Base-by-base conservation (phyloP, 177 flowering plant genomes). In the Telopea speciosissima region DNA sequence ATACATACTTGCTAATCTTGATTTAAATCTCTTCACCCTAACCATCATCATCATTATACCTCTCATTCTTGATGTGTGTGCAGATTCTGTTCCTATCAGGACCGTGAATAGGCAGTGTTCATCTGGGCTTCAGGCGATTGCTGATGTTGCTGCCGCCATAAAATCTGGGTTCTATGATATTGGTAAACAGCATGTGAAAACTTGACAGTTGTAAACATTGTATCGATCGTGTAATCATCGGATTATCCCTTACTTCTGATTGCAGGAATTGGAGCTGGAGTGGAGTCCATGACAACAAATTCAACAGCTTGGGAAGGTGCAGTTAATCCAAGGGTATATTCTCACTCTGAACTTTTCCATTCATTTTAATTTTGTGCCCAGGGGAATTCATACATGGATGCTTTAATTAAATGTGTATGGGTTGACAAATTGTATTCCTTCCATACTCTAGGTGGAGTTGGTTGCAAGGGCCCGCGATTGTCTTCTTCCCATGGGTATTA, bases 81-180 rank as follows among this genome's bases (percentile, higher is more conserved):
- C 85, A 96, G 98, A 96, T 67, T 91, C 92, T 74, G 98, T 96
- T 65, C 96, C 99, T 9, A 36, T 93, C 23, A 88, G 93, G 79
- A 93, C 97, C 54, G 99, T 96, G 72, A 96, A 93, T 79, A 85
- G 99, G 75, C 98, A 93, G 70, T 95, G 99, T 76, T 89, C 99
- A 40, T 95, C 99, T 73, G 99, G 99, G 22, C 96, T 95, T 67
- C 99, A 95, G 79, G 99, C 98, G 58, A 96, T 93, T 81, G 99
- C 97, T 68, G 98, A 96, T 87, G 99, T 96, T 31, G 98, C 97
- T 80, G 98, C 99, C 19, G 90, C 96, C 58, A 96, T 96, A 58
- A 96, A 80, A 81, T 94, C 99, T 74, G 99, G 98, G 36, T 93
- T 91, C 77, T 96, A 96, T 85, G 97, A 96, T 65, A 91, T 96